Conservation (phyloP, 495 filamentous ascomycete species). For the Cetradonia linearis region DNA sequence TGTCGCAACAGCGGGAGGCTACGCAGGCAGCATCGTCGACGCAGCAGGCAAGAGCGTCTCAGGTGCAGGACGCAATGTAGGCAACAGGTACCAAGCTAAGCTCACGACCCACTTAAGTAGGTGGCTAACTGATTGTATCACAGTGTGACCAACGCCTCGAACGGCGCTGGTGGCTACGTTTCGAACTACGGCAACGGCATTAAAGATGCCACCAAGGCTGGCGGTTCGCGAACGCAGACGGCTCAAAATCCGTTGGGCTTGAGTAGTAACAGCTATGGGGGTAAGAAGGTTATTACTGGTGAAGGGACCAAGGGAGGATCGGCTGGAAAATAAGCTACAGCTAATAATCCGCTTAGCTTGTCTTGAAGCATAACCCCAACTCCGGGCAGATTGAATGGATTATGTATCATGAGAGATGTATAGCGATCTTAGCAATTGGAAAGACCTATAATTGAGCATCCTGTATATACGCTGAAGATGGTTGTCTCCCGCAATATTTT, state of each 20-base stretch:
- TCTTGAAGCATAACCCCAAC: neutral
- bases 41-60: slow-evolving; percentile 13
- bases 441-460: too few relatives aligned
- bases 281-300: slow-evolving; percentile 11
- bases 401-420: neutral
- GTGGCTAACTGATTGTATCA: neutral
- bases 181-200: slow-evolving; percentile 19
- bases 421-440: too few relatives aligned
- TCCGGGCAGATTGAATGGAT: neutral
- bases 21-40: slow-evolving; percentile 13
- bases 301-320: neutral
- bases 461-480: neutral
- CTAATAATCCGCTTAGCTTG: slow-evolving; percentile 6
- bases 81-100: neutral
- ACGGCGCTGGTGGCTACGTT: neutral
- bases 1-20: slow-evolving; percentile 11
- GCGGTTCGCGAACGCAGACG: slow-evolving; percentile 3
- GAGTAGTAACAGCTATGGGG: slow-evolving; percentile 12
- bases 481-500: neutral
- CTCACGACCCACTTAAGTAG: neutral
- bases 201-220: slow-evolving; percentile 13
- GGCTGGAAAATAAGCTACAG: neutral
- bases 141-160: neutral
- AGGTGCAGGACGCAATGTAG: slow-evolving; percentile 9
- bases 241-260: slow-evolving; percentile 11